phyloP scores from a whole-genome alignment of 2,329 filamentous ascomycete genomes.

The Trichophyton equinum region DNA sequence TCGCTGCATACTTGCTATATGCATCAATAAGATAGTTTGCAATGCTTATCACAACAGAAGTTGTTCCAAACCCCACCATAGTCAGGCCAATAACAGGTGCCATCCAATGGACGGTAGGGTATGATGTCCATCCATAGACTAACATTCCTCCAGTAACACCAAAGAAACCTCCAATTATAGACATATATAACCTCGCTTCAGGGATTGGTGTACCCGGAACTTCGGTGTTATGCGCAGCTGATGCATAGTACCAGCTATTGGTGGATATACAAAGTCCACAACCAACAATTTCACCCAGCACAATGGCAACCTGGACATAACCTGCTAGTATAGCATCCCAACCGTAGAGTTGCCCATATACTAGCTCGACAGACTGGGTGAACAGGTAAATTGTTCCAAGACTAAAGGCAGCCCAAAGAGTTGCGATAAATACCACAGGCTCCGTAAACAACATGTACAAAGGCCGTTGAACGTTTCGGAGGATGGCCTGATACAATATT shows the following conservation, averaged over 20 bases:
- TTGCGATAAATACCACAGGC: neutral
- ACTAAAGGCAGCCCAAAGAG: neutral
- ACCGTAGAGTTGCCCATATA: neutral
- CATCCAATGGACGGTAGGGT: conserved; percentile 59
- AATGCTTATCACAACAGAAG: neutral
- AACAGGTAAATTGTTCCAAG: neutral
- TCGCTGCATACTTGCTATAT: conserved; percentile 38
- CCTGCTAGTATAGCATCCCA: neutral
- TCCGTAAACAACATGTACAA: neutral
- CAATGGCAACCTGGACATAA: neutral
- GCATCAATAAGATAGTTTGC: conserved; percentile 47
- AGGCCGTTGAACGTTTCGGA: neutral
- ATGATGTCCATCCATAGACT: conserved; percentile 80
- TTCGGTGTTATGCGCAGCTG: conserved; percentile 71
- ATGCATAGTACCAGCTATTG: conserved; percentile 65
- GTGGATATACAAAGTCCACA: conserved; percentile 45
- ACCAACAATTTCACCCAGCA: conserved; percentile 52
- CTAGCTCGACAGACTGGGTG: neutral
- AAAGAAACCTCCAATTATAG: conserved; percentile 59
- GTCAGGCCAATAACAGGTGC: conserved; percentile 55
- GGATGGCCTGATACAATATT: neutral
- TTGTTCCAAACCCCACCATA: conserved; percentile 45
- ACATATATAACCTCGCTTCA: conserved; percentile 78
- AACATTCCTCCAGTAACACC: conserved; percentile 67
- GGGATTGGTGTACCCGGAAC: conserved; percentile 69